Evolutionary conservation across 2,329 filamentous ascomycete species (phyloP).

Genomic region (Cucurbitaria berberidis): DNA sequence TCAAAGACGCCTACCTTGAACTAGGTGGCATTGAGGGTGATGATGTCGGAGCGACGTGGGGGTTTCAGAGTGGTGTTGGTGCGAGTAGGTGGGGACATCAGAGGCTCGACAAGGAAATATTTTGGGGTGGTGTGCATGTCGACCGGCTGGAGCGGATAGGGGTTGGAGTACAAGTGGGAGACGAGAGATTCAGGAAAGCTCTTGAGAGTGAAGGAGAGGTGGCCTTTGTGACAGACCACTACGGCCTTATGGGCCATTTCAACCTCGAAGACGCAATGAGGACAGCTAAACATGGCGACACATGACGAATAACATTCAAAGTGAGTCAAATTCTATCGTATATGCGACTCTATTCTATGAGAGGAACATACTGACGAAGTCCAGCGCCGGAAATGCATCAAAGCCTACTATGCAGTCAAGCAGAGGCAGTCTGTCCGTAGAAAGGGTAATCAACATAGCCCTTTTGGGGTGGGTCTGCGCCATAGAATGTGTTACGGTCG

Average conservation of each 20-base stretch:
- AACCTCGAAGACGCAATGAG: background rate
- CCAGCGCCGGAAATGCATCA: conserved; percentile 17
- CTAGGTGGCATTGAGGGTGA: conserved; percentile 57
- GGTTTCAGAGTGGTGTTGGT: conserved; percentile 42
- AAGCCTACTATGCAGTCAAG: conserved; percentile 15
- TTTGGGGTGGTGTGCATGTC: conserved; percentile 49
- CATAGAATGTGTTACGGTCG: conserved; percentile 56
- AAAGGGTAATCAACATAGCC: conserved; percentile 53
- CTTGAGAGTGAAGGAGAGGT: background rate
- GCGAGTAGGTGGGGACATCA: background rate
- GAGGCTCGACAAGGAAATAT: conserved; percentile 62
- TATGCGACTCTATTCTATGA: conserved; percentile 1
- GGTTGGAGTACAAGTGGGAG: conserved; percentile 1
- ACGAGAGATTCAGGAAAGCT: background rate
- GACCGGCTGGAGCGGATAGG: conserved; percentile 56
- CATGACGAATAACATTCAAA: background rate
- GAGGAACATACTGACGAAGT: background rate
- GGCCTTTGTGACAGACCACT: conserved; percentile 58
- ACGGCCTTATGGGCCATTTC: conserved; percentile 47
- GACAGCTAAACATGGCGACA: background rate
- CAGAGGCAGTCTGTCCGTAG: conserved; percentile 22
- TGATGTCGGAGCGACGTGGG: conserved; percentile 63
- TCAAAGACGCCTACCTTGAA: conserved; percentile 61
- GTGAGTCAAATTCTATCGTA: conserved; percentile 1
- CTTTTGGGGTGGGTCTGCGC: conserved; percentile 41